These are phyloP conservation scores for Rostrohypoxylon terebratum DNA, from an alignment of 495 filamentous ascomycete species.

Conservation along the genomic window DNA sequence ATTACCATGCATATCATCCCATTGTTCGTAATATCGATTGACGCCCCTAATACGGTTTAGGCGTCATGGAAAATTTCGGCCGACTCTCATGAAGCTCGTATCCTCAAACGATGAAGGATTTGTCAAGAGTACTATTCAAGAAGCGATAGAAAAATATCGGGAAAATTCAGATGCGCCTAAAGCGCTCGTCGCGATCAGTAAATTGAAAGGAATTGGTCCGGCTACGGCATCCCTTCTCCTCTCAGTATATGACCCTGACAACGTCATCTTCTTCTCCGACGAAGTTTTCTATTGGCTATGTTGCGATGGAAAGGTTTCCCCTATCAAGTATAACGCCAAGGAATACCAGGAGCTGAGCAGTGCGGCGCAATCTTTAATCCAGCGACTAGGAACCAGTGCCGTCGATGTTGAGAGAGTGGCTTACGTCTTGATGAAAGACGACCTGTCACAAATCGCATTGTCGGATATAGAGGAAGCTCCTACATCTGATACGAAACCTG, in stretches of 20 bases:
- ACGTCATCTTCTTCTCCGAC: constrained; percentile 80
- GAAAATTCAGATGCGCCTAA: constrained; percentile 57
- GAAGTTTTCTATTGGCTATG: constrained; percentile 77
- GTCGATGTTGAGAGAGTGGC: constrained; percentile 76
- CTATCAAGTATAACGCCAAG: constrained; percentile 72
- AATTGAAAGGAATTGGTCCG: constrained; percentile 73
- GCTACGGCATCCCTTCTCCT: constrained; percentile 80
- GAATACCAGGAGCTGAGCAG: constrained; percentile 70
- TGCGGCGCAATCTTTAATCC: constrained; percentile 57
- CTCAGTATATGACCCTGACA: constrained; percentile 65
- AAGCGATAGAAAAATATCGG: constrained; percentile 63
- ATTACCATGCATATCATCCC: constrained; percentile 1
- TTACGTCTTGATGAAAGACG: constrained; percentile 67
- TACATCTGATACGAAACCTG: constrained; percentile 27
- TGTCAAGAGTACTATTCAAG: constrained; percentile 58
- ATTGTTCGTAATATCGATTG: constrained; percentile 15
- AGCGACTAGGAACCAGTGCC: constrained; percentile 65
- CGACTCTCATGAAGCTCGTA: constrained; percentile 72
- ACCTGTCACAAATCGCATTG: constrained; percentile 13
- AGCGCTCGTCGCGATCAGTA: constrained; percentile 63
- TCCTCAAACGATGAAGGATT: constrained; percentile 65
- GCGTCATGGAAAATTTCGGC: constrained; percentile 77
- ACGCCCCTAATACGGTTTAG: constrained; percentile 42
- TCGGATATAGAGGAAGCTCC: constrained; percentile 3
- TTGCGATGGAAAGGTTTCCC: constrained; percentile 55